These are phyloP conservation scores for Areca catechu DNA, from an alignment of 176 grass and related monocot genomes.

Conservation along the genomic window DNA sequence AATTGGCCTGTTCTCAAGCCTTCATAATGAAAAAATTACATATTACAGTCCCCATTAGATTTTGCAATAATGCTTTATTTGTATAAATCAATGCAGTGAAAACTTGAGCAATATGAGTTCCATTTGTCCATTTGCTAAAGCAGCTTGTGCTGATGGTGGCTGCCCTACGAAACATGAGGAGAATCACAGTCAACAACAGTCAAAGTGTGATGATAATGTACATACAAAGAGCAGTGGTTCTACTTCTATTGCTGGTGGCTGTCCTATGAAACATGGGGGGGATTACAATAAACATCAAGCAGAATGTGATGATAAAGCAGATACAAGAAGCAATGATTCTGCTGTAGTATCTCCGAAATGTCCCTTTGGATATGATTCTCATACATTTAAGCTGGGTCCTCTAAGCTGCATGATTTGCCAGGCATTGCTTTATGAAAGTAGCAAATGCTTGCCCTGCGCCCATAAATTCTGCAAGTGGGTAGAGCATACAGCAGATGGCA, in stretches of 20 bases:
- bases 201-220: slow-evolving; percentile 5
- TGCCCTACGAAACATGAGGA: slow-evolving; percentile 52
- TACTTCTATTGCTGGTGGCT: slow-evolving; percentile 13
- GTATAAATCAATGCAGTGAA: slow-evolving; percentile 3
- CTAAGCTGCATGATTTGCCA: slow-evolving; percentile 97
- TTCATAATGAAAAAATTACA: no score
- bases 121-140: slow-evolving; percentile 47
- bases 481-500: background rate
- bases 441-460: slow-evolving; percentile 69
- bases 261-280: slow-evolving; percentile 45
- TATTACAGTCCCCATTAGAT: no score
- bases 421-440: slow-evolving; percentile 65
- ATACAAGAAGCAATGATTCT: slow-evolving; percentile 28
- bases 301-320: slow-evolving; percentile 7
- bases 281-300: slow-evolving; percentile 16
- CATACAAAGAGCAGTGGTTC: slow-evolving; percentile 28
- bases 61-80: background rate
- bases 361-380: slow-evolving; percentile 85
- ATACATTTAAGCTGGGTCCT: slow-evolving; percentile 84
- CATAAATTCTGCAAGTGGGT: slow-evolving; percentile 96
- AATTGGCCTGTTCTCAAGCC: no score
- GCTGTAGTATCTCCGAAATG: slow-evolving; percentile 65
- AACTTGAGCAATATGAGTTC: slow-evolving; percentile 39
- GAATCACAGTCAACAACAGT: slow-evolving; percentile 13
- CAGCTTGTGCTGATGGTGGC: slow-evolving; percentile 1